Evolutionary conservation across 257 asterid species (phyloP), one percentile per base, ranked within the genome.

Genomic region (Forsythia suspensa): DNA sequence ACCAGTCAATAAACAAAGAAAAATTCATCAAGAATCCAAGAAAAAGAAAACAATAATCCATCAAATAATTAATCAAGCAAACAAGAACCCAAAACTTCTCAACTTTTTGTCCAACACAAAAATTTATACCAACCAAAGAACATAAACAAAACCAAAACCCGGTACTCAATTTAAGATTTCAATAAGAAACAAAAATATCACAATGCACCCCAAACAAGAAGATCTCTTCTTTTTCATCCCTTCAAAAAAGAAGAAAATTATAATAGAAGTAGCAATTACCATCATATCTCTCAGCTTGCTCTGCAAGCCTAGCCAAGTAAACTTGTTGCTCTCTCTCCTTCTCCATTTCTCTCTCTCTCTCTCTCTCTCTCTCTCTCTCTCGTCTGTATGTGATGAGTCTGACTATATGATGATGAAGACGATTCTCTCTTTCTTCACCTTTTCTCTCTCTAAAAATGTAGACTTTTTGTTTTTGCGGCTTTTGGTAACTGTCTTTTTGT

Each of bases 281-380:
- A 82, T 91, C 97, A 68, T 91, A 91, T 87, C 94, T 82, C 72
- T 91, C 97, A 55, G 97, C 94, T 79, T 91, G 94, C 86, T 91
- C 94, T 1, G 94, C 93, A 63, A 91, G 87, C 84, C 93, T 88
- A 67, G 94, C 94, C 84, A 90, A 77, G 92, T 90, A 91, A 65
- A 91, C 89, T 43, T 82, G 91, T 76, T 83, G 84, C 81, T 85
- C 88, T 79, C 94, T 90, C 85, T 88, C 94, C 75, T 86, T 84
- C 90, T 90, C 94, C 96, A 89, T 91, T 41, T 76, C 83, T 68
- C 57, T 81, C 76, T 76, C 84, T 65, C 83, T 68, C 42, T 76
- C 51, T 34, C 9, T 16, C 24, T 46, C 34, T 57, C 59, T 67
- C 20, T 72, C 41, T 48, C 11, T 16, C 41, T 39, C n/a, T 51